Evolutionary conservation across 2,329 filamentous ascomycete species (phyloP).

Genomic region (Immersiporthe knoxdaviesiana): DNA sequence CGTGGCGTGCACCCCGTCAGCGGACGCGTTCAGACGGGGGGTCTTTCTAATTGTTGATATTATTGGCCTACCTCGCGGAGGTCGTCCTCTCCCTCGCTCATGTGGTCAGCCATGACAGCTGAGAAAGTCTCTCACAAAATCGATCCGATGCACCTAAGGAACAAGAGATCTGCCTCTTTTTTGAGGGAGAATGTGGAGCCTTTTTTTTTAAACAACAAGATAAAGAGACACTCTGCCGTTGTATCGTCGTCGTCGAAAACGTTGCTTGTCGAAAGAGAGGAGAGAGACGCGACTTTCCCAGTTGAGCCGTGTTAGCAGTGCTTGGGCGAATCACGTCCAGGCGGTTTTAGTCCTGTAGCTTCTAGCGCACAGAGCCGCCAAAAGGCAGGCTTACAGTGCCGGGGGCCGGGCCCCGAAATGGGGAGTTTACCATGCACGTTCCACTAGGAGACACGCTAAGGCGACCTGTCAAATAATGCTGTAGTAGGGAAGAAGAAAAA

Average conservation of each 20-base stretch:
- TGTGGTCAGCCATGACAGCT: conserved; percentile 37
- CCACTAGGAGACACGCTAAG: background rate
- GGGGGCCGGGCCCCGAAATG: background rate
- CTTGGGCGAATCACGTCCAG: conserved; percentile 16
- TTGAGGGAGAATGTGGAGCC: too few relatives aligned
- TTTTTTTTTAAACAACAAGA: too few relatives aligned
- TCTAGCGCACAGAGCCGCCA: background rate
- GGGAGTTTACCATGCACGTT: background rate
- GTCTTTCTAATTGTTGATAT: background rate
- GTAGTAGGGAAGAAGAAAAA: background rate
- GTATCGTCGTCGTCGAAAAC: background rate
- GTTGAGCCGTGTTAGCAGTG: conserved; percentile 10
- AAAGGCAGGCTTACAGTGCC: conserved; percentile 1
- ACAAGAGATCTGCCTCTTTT: too few relatives aligned
- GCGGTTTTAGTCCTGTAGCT: background rate
- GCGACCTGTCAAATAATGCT: conserved; percentile 3
- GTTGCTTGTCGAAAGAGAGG: background rate
- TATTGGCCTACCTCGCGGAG: conserved; percentile 36
- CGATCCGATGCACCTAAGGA: too few relatives aligned
- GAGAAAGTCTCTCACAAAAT: too few relatives aligned
- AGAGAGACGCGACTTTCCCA: conserved; percentile 21
- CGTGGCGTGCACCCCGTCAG: background rate
- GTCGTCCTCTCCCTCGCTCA: conserved; percentile 36
- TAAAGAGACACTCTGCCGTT: too few relatives aligned
- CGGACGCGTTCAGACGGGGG: conserved; percentile 10